A percentile compares a stretch with the other conserved stretches of the same genome.
Conservation (phyloP, 208 protist genomes). For the Trypanosoma theileri region DNA sequence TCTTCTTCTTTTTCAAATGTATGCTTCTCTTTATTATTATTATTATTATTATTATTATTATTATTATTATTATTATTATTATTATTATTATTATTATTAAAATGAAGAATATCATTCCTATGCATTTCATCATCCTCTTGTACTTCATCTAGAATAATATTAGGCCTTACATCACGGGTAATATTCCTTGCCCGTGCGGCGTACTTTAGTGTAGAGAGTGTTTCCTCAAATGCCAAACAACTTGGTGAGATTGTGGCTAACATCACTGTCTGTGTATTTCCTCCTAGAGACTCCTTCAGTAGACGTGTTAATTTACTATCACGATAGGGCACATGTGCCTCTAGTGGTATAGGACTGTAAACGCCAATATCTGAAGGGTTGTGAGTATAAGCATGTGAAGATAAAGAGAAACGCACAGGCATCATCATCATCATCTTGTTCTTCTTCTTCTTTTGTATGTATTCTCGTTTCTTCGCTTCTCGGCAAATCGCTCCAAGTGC, state of each 20-base stretch:
- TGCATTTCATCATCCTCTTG: background rate
- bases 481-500: constrained; percentile 1
- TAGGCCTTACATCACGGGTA: background rate
- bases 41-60: background rate
- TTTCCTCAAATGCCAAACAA: constrained; percentile 45
- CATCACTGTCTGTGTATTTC: constrained; percentile 54
- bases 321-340: constrained; percentile 55
- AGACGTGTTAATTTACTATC: constrained; percentile 78
- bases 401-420: too few relatives aligned
- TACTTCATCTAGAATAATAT: background rate
- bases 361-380: background rate
- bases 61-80: constrained; percentile 7
- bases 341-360: background rate
- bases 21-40: too few relatives aligned
- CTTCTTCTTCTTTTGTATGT: constrained; percentile 1
- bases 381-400: too few relatives aligned
- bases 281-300: constrained; percentile 63
- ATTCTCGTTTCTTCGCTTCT: background rate
- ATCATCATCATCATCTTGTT: background rate
- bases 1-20: background rate
- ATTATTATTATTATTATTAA: background rate
- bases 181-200: constrained; percentile 37
- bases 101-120: background rate
- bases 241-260: constrained; percentile 47
- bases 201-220: constrained; percentile 59